Evolutionary conservation across 164 flowering plant species (phyloP).

Genomic region (Chloranthus sessilifolius): DNA sequence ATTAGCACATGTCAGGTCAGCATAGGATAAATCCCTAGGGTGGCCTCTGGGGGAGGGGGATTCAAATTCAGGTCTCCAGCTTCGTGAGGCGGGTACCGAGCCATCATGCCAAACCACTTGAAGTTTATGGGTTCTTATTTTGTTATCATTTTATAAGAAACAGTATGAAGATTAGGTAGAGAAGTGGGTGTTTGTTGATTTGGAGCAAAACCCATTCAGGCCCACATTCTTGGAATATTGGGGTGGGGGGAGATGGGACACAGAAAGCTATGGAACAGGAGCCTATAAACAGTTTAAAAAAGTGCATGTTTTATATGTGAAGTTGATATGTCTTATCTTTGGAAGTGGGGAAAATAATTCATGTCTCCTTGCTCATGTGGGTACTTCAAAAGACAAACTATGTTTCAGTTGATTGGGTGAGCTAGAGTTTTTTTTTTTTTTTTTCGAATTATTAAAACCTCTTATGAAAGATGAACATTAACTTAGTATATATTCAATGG

Average conservation of each 20-base stretch:
- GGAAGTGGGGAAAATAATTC: conserved; percentile 31
- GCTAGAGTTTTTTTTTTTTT: no score
- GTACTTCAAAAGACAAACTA: conserved; percentile 8
- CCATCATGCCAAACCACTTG: no score
- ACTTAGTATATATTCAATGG: neutral
- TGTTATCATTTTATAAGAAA: conserved; percentile 24
- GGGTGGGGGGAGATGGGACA: conserved; percentile 82
- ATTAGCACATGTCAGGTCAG: no score
- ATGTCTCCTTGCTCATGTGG: conserved; percentile 10
- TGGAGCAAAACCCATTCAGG: conserved; percentile 37
- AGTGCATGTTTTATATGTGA: conserved; percentile 26
- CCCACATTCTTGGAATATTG: conserved; percentile 57
- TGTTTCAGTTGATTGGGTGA: conserved; percentile 5
- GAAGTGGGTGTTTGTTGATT: conserved; percentile 32
- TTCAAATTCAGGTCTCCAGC: no score
- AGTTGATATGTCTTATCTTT: conserved; percentile 23
- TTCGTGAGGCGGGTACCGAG: no score
- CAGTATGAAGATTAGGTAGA: conserved; percentile 11
- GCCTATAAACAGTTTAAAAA: conserved; percentile 51
- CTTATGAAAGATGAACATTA: no score
- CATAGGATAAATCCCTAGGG: no score
- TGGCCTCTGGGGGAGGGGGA: no score
- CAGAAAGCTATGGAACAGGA: conserved; percentile 92
- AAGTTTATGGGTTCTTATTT: no score
- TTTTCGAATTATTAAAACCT: no score